Percentiles rank a stretch among this genome's conserved stretches.
Conservation (phyloP, 345 rosid species). For the Turnera subulata region DNA sequence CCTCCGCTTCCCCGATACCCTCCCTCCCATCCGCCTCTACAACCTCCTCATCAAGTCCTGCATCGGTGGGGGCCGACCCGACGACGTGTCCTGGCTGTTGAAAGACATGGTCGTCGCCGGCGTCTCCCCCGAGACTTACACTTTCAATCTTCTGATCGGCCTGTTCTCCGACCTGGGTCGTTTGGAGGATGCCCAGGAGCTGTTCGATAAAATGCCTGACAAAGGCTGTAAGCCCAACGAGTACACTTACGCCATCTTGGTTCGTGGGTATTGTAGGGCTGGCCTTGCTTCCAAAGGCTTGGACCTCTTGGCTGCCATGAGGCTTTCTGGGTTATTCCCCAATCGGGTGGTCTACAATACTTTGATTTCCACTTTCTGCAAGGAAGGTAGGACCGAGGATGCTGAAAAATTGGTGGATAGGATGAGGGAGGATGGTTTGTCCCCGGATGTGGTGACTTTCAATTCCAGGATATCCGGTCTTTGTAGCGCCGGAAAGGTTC, state of each 20-base stretch:
- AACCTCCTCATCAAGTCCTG: slow-evolving; percentile 57
- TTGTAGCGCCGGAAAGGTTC: slow-evolving; percentile 59
- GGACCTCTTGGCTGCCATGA: slow-evolving; percentile 58
- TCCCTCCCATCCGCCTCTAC: slow-evolving; percentile 49
- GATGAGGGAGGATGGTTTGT: slow-evolving; percentile 71
- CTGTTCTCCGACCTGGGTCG: slow-evolving; percentile 62
- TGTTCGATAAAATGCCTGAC: slow-evolving; percentile 85
- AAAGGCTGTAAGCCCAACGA: slow-evolving; percentile 78
- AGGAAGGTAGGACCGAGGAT: slow-evolving; percentile 67
- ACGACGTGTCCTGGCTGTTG: slow-evolving; percentile 63
- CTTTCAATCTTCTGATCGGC: slow-evolving; percentile 68
- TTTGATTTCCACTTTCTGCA: slow-evolving; percentile 71
- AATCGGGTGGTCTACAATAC: slow-evolving; percentile 79
- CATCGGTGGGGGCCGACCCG: slow-evolving; percentile 39
- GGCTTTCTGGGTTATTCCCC: slow-evolving; percentile 40
- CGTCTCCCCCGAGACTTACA: slow-evolving; percentile 69
- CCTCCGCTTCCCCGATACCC: slow-evolving; percentile 39
- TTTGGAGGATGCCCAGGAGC: slow-evolving; percentile 56
- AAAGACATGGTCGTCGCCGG: slow-evolving; percentile 63
- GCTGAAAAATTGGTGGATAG: slow-evolving; percentile 76
- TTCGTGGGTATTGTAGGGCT: slow-evolving; percentile 78
- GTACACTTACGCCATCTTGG: slow-evolving; percentile 75
- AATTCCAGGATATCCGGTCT: slow-evolving; percentile 88
- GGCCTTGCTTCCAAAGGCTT: slow-evolving; percentile 52
- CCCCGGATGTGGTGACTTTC: slow-evolving; percentile 80